Conservation (phyloP, 768 basidiomycete species). For the Solioccasus polychromus region DNA sequence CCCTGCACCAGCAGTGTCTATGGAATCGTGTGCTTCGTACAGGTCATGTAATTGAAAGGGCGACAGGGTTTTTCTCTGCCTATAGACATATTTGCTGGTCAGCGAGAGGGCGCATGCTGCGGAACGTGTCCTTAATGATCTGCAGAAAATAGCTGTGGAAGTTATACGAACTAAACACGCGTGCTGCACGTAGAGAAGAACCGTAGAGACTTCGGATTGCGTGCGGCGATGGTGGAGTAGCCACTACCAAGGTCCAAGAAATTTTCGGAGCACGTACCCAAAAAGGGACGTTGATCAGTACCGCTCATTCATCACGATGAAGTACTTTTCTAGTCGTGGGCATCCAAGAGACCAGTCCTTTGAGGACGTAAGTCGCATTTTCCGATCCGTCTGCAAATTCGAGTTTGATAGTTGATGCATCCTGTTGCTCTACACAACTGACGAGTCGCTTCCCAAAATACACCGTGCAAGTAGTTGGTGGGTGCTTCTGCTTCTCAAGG, state of each 20-base stretch:
- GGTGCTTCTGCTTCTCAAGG: constrained; percentile 14
- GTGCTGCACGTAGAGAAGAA: constrained; percentile 70
- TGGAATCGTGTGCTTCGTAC: too few species aligned
- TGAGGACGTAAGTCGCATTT: constrained; percentile 68
- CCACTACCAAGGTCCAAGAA: constrained; percentile 8
- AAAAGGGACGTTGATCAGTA: constrained; percentile 4
- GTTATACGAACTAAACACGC: constrained; percentile 88
- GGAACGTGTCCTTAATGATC: constrained; percentile 68
- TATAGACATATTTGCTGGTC: constrained; percentile 23
- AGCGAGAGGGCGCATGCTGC: constrained; percentile 44
- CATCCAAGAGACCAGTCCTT: constrained; percentile 72
- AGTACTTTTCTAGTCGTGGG: constrained; percentile 93
- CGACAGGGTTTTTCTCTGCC: constrained; percentile 57
- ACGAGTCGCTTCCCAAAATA: constrained; percentile 20
- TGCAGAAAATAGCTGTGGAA: constrained; percentile 81
- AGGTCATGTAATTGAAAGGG: constrained; percentile 59
- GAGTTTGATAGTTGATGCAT: constrained; percentile 16
- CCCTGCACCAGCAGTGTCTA: too few species aligned
- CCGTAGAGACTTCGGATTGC: constrained; percentile 76
- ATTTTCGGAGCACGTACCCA: background rate
- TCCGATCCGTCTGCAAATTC: constrained; percentile 15
- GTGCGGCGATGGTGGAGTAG: constrained; percentile 54
- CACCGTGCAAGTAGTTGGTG: constrained; percentile 19
- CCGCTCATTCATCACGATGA: constrained; percentile 52
- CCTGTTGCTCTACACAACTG: constrained; percentile 8